Percentiles rank a stretch among this genome's conserved stretches.
Evolutionary conservation across 768 basidiomycete species (phyloP).

Genomic region (Mycena filopes): DNA sequence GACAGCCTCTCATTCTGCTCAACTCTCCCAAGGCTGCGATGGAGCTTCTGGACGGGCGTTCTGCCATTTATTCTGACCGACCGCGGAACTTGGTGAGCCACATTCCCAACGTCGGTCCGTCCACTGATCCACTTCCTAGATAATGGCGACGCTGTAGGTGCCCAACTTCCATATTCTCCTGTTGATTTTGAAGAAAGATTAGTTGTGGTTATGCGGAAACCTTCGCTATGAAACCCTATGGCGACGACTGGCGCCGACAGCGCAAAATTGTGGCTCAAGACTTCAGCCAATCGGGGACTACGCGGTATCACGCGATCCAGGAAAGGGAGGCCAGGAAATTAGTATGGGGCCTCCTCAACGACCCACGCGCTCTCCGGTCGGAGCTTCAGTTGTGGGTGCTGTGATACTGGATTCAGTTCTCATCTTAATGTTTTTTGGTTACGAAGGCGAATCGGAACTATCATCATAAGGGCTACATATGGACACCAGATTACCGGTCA

Average conservation of each 20-base stretch:
- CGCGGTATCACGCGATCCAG: constrained; percentile 1
- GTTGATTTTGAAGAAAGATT: neutral
- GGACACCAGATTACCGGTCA: neutral
- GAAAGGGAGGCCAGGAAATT: constrained; percentile 2
- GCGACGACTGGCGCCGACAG: constrained; percentile 9
- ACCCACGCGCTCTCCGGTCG: no score
- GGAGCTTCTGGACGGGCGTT: constrained; percentile 42
- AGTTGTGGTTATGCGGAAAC: constrained; percentile 4
- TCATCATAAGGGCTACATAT: constrained; percentile 9
- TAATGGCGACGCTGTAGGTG: constrained; percentile 15
- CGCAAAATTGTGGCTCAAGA: constrained; percentile 9
- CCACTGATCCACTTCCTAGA: neutral
- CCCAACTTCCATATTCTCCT: neutral
- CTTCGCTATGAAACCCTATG: neutral
- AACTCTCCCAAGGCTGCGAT: constrained; percentile 39
- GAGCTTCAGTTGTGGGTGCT: no score
- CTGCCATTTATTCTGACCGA: constrained; percentile 45
- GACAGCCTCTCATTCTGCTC: constrained; percentile 39
- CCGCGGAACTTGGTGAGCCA: constrained; percentile 31
- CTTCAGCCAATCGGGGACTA: neutral
- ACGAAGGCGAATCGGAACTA: constrained; percentile 6
- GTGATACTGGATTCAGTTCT: neutral
- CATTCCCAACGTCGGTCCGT: no score
- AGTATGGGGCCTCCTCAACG: neutral
- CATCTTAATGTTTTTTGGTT: neutral